phyloP scores from a whole-genome alignment of 768 basidiomycete genomes.

The Leccinum pellstonianum region DNA sequence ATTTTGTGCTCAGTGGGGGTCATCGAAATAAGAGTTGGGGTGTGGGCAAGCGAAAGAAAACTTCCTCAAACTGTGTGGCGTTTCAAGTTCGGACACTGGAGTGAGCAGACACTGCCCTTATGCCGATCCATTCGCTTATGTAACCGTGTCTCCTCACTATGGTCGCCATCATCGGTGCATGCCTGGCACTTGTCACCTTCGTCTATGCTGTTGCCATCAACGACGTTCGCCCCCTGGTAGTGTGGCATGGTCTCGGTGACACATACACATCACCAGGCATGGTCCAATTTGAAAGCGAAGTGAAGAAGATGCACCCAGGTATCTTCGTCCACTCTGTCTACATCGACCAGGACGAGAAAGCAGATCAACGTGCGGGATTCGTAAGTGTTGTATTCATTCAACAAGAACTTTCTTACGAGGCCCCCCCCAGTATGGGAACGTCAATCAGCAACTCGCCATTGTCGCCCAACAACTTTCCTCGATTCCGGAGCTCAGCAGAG shows the following conservation, averaged over 20 bases:
- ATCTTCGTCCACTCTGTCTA: conserved; percentile 78
- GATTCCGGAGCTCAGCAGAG: conserved; percentile 61
- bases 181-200: conserved; percentile 15
- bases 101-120: too few relatives aligned
- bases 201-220: conserved; percentile 14
- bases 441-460: conserved; percentile 63
- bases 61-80: background rate
- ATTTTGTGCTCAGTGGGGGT: background rate
- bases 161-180: conserved; percentile 12
- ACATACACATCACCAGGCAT: conserved; percentile 73
- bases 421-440: conserved; percentile 67
- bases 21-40: background rate
- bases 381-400: conserved; percentile 45
- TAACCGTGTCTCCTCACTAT: conserved; percentile 10
- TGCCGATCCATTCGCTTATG: conserved; percentile 2
- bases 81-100: too few relatives aligned
- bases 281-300: conserved; percentile 54
- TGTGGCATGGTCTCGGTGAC: conserved; percentile 87
- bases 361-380: conserved; percentile 68
- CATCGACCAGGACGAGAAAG: conserved; percentile 57
- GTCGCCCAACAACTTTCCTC: conserved; percentile 64
- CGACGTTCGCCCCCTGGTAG: conserved; percentile 54
- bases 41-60: background rate
- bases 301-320: conserved; percentile 65
- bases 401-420: conserved; percentile 3